Base-by-base conservation (phyloP, 2,329 filamentous ascomycete species). In the Aureobasidium mangrovei region DNA sequence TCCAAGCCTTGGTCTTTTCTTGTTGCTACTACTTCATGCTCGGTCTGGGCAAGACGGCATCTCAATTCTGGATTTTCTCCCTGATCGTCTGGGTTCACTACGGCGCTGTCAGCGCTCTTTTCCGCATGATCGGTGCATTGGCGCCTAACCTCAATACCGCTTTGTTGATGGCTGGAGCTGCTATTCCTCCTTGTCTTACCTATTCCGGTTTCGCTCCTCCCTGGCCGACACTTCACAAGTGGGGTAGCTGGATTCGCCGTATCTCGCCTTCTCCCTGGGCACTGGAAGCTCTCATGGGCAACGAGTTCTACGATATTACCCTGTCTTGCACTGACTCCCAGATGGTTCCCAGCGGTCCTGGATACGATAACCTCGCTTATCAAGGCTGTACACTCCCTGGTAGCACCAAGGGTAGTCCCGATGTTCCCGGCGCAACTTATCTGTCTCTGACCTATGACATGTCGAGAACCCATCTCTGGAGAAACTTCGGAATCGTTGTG, bases 281-380 rank as follows among this genome's bases (percentile, higher is more conserved):
- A 0, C 89, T 88, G 55, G 82, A 88, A 59, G 78, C 78, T 0
- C 66, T 90, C 0, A 74, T 88, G 62, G 74, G 82, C 0, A 89
- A 89, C 60, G 85, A 90, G 63, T 88, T 89, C 55, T 75, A 85
- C 58, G 70, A 69, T 31, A 67, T 82, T 1, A 66, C 76, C 1
- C 74, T 84, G 29, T 63, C 75, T 55, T 85, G 82, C 59, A 72
- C 72, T 2, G 64, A 74, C 2, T 77, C 79, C 0, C 79, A 73
- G 51, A 70, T 85, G 33, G 64, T 60, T 12, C 60, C 55, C 12
- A 59, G 46, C 47, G 61, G 56, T 24, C 62, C 59, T 3, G 42
- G 28, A 4, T 72, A 63, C 60, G 73, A 62, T 52, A 68, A 67
- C 47, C 62, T 62, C 57, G 77, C 68, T 35, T 78, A 81, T 49